These are phyloP conservation scores for Chlorella sp. DNA, from an alignment of 139 green algal genomes.

Conservation along the genomic window DNA sequence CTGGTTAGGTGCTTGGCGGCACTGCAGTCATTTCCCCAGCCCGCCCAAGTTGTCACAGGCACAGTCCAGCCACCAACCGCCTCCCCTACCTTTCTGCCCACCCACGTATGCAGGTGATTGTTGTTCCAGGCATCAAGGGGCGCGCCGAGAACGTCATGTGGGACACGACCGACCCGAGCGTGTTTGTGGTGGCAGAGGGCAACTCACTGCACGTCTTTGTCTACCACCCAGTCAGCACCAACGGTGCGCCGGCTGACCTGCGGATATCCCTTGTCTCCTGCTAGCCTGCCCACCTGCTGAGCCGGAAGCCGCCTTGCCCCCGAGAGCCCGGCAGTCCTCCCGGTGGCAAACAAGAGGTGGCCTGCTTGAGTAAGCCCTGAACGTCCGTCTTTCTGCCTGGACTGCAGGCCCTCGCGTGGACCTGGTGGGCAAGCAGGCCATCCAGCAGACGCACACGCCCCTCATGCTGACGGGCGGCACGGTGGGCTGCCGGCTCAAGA, in stretches of 20 bases:
- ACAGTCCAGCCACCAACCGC: too few relatives aligned
- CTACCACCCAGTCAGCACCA: slow-evolving; percentile 36
- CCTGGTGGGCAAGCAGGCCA: slow-evolving; percentile 36
- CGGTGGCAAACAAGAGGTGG: neutral
- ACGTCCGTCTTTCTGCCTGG: too few relatives aligned
- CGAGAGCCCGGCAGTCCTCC: too few relatives aligned
- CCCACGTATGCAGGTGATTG: neutral
- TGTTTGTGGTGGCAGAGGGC: slow-evolving; percentile 45
- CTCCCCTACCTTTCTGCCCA: too few relatives aligned
- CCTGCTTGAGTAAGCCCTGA: neutral
- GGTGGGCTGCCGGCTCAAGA: slow-evolving; percentile 53
- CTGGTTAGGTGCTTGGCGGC: too few relatives aligned
- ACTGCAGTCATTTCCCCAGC: too few relatives aligned
- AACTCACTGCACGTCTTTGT: slow-evolving; percentile 35
- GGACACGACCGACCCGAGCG: slow-evolving; percentile 50
- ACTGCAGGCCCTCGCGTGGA: slow-evolving; percentile 12
- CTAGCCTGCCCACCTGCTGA: too few relatives aligned
- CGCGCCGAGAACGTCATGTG: slow-evolving; percentile 47
- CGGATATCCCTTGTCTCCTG: neutral
- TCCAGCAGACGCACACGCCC: slow-evolving; percentile 31
- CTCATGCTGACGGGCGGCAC: slow-evolving; percentile 39
- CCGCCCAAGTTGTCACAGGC: too few relatives aligned
- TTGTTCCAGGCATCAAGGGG: slow-evolving; percentile 6
- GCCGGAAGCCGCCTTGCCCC: too few relatives aligned
- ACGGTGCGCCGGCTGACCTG: slow-evolving; percentile 9